Percentiles rank a stretch among this genome's conserved stretches.
These are phyloP conservation scores for Serendipita sp. DNA, from an alignment of 768 basidiomycete genomes.

Conservation along the genomic window DNA sequence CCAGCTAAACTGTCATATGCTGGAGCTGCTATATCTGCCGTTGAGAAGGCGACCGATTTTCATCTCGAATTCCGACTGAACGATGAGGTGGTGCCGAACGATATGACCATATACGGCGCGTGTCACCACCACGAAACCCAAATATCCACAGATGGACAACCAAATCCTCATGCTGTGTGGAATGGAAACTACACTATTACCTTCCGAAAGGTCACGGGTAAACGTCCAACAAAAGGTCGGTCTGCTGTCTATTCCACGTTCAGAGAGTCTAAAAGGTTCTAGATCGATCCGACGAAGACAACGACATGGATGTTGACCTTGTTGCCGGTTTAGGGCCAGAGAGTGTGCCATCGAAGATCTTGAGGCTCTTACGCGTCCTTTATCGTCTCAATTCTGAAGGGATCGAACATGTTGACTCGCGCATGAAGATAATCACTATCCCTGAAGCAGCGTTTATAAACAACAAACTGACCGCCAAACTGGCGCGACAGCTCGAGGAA, in stretches of 20 bases:
- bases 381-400: conserved; percentile 59
- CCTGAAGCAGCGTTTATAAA: conserved; percentile 83
- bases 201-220: conserved; percentile 83
- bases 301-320: conserved; percentile 25
- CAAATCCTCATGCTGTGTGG: conserved; percentile 63
- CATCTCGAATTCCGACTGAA: conserved; percentile 94
- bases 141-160: conserved; percentile 41
- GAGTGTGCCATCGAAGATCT: conserved; percentile 73
- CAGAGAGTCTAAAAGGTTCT: background rate
- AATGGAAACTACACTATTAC: conserved; percentile 81
- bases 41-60: conserved; percentile 81
- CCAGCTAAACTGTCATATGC: conserved; percentile 52
- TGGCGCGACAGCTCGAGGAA: conserved; percentile 93
- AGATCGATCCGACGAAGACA: conserved; percentile 13
- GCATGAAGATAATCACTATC: conserved; percentile 29
- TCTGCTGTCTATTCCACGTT: background rate
- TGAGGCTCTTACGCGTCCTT: conserved; percentile 76
- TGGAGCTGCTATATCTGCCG: conserved; percentile 53
- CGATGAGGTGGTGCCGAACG: conserved; percentile 65
- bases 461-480: conserved; percentile 93
- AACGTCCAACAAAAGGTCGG: conserved; percentile 41
- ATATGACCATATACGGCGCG: conserved; percentile 90
- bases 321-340: conserved; percentile 54
- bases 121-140: conserved; percentile 82
- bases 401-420: conserved; percentile 8